Conservation (phyloP, 768 basidiomycete genomes). For the Dioszegia hungarica region DNA sequence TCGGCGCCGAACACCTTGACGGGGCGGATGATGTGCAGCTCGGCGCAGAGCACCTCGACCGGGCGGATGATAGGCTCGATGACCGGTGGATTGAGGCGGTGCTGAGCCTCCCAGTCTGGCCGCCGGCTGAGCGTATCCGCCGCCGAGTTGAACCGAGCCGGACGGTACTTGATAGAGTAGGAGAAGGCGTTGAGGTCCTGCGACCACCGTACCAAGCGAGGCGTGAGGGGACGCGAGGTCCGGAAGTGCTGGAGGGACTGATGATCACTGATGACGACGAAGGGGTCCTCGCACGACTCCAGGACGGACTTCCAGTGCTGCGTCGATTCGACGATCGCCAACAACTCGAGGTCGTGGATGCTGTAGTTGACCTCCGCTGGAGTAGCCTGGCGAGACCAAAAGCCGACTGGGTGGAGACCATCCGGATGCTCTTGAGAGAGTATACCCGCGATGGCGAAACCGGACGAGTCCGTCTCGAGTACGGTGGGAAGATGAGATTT, state of each 20-base stretch:
- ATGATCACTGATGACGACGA: slow-evolving; percentile 7
- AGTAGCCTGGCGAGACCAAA: not conserved
- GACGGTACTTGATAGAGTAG: too few relatives aligned
- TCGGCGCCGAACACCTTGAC: too few relatives aligned
- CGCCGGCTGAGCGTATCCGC: too few relatives aligned
- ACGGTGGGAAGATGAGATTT: not conserved
- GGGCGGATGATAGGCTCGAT: too few relatives aligned
- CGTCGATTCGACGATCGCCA: slow-evolving; percentile 51
- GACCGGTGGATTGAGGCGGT: too few relatives aligned
- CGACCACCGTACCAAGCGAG: too few relatives aligned
- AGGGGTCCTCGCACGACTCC: not conserved
- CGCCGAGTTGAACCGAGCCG: too few relatives aligned
- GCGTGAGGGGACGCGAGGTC: too few relatives aligned
- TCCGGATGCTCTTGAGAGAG: not conserved
- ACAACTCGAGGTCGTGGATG: slow-evolving; percentile 56
- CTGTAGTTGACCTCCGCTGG: slow-evolving; percentile 51
- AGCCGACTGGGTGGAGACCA: not conserved
- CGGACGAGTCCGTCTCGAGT: not conserved
- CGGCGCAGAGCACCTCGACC: too few relatives aligned
- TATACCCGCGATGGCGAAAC: not conserved
- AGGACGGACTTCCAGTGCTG: slow-evolving; percentile 7
- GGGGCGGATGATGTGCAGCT: not conserved
- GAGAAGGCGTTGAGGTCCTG: too few relatives aligned
- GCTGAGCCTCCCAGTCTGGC: too few relatives aligned
- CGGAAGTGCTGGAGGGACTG: not conserved